Evolutionary conservation across 768 basidiomycete species (phyloP).

Genomic region (Peribolospora kevripleyi): DNA sequence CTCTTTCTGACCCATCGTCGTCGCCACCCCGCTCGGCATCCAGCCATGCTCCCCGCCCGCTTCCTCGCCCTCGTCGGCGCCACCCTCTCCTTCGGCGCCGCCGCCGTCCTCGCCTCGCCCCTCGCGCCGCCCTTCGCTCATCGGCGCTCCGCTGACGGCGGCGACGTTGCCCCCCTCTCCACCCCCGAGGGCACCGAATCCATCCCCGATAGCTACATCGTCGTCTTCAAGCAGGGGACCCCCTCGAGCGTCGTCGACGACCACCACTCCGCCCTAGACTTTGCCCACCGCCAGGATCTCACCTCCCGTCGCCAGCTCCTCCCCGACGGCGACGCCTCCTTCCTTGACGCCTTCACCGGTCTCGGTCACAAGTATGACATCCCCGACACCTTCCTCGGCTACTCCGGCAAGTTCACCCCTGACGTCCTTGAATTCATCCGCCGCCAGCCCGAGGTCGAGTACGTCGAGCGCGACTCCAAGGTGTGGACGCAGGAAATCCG

Average conservation of each 20-base stretch:
- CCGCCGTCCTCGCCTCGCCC: no score
- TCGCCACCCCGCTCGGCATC: no score
- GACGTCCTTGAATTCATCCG: constrained; percentile 50
- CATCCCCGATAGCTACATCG: constrained; percentile 80
- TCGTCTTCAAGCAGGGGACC: constrained; percentile 50
- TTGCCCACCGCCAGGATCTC: constrained; percentile 39
- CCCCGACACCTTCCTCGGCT: constrained; percentile 6
- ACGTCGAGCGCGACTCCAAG: constrained; percentile 79
- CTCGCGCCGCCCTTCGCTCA: no score
- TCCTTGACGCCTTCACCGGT: constrained; percentile 17
- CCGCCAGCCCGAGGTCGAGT: constrained; percentile 65
- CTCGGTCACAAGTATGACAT: constrained; percentile 13
- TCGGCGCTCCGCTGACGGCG: no score
- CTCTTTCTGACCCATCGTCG: no score
- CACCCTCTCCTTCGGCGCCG: no score
- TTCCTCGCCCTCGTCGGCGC: no score
- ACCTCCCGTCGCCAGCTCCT: constrained; percentile 22
- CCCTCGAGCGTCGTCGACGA: constrained; percentile 20
- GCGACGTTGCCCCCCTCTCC: no score
- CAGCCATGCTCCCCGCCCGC: no score
- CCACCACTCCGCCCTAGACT: constrained; percentile 28
- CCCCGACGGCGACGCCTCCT: constrained; percentile 32
- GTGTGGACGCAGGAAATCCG: constrained; percentile 43
- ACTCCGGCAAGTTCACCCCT: constrained; percentile 17
- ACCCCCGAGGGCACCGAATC: constrained; percentile 21